These are phyloP conservation scores for Diaporthe longicolla DNA, from an alignment of 2,329 filamentous ascomycete species.

Conservation along the genomic window DNA sequence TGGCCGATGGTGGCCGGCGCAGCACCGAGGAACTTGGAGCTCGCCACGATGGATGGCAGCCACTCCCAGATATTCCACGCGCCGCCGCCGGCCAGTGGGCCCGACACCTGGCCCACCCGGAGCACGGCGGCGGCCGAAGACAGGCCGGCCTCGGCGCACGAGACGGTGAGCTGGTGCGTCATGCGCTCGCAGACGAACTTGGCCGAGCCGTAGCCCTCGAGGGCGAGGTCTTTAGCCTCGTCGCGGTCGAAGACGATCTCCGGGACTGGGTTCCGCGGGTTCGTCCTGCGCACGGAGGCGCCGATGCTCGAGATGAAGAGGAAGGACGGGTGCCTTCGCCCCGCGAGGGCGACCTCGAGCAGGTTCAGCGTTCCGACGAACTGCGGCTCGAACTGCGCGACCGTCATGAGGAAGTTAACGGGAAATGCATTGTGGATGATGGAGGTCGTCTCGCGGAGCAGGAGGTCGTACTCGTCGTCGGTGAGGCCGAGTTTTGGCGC, in stretches of 20 bases:
- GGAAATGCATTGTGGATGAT: constrained; percentile 65
- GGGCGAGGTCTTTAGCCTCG: constrained; percentile 40
- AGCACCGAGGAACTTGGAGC: constrained; percentile 46
- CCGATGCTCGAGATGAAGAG: constrained; percentile 50
- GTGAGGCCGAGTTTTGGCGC: constrained; percentile 56
- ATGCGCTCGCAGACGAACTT: constrained; percentile 51
- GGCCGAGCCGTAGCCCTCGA: constrained; percentile 49
- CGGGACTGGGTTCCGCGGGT: constrained; percentile 39
- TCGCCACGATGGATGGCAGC: constrained; percentile 48
- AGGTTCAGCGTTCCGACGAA: constrained; percentile 59
- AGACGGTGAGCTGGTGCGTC: constrained; percentile 44
- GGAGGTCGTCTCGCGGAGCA: constrained; percentile 53
- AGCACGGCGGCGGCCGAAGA: constrained; percentile 30
- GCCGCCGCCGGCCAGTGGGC: constrained; percentile 45
- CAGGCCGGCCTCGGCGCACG: constrained; percentile 40
- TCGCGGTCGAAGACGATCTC: constrained; percentile 45
- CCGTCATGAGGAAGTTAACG: constrained; percentile 65
- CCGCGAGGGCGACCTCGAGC: constrained; percentile 52
- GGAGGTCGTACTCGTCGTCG: constrained; percentile 46
- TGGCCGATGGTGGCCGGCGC: constrained; percentile 46
- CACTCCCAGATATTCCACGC: constrained; percentile 50
- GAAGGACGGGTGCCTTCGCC: constrained; percentile 38
- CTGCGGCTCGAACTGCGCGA: constrained; percentile 60
- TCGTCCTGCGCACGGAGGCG: constrained; percentile 44
- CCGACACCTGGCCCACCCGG: constrained; percentile 50